Conservation (phyloP, 106 monocot species). For the Agapanthus africanus region DNA sequence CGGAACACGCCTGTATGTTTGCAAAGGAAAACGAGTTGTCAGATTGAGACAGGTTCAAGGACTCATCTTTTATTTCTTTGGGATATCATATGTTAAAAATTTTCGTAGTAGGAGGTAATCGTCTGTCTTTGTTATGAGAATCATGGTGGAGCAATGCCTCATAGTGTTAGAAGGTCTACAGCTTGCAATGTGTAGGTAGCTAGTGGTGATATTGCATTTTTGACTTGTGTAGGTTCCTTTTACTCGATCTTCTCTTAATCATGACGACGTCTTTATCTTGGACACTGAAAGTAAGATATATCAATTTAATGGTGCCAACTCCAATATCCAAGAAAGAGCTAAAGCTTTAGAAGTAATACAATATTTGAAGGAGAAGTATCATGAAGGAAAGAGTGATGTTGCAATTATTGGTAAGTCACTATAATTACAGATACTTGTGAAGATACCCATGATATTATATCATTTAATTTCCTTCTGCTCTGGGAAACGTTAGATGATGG, state of each 20-base stretch:
- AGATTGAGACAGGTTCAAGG: slow-evolving; percentile 47
- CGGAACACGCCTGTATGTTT: slow-evolving; percentile 52
- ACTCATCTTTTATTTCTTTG: not conserved
- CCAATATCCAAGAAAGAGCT: slow-evolving; percentile 30
- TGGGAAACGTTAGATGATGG: slow-evolving; percentile 31
- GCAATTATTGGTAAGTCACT: slow-evolving; percentile 46
- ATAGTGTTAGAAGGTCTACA: not conserved
- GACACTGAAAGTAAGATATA: slow-evolving; percentile 28
- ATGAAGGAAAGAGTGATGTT: slow-evolving; percentile 34
- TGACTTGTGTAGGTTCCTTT: slow-evolving; percentile 30
- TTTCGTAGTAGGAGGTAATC: not conserved
- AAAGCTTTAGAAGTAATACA: slow-evolving; percentile 34
- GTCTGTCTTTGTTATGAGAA: not conserved
- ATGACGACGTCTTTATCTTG: slow-evolving; percentile 28
- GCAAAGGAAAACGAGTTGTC: slow-evolving; percentile 56
- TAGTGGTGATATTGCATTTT: too few species aligned
- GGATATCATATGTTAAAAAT: not conserved
- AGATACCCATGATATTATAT: too few species aligned
- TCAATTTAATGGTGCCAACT: slow-evolving; percentile 26
- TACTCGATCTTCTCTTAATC: slow-evolving; percentile 24
- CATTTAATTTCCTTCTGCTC: too few species aligned
- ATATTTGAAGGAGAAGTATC: slow-evolving; percentile 31
- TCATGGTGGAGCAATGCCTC: not conserved
- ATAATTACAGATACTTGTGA: too few species aligned
- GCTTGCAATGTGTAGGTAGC: too few species aligned